These are phyloP conservation scores for Termitomyces sp. DNA, from an alignment of 768 basidiomycete species.

Conservation along the genomic window DNA sequence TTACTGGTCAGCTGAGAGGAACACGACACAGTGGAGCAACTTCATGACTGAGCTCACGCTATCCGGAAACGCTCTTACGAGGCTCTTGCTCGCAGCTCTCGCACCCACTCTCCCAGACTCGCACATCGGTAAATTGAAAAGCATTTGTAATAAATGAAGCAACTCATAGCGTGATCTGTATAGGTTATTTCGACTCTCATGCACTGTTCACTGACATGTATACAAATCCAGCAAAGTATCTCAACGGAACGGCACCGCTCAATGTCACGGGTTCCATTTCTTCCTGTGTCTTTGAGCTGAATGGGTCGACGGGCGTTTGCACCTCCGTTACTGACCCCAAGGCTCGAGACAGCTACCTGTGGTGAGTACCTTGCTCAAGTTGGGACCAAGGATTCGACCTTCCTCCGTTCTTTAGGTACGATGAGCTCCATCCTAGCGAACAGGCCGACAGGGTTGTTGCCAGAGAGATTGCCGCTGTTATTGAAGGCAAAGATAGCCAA, in stretches of 20 bases:
- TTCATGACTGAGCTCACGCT: conserved; percentile 48
- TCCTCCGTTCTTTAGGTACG: conserved; percentile 19
- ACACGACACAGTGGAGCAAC: conserved; percentile 54
- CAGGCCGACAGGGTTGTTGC: conserved; percentile 38
- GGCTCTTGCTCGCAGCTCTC: conserved; percentile 45
- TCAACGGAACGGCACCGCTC: conserved; percentile 59
- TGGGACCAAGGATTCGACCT: background rate
- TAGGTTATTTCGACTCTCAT: conserved; percentile 60
- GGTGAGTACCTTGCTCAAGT: conserved; percentile 25
- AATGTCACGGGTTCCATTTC: conserved; percentile 51
- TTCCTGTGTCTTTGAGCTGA: conserved; percentile 38
- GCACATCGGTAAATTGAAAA: conserved; percentile 43
- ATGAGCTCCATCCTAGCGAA: conserved; percentile 33
- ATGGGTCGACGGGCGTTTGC: conserved; percentile 20
- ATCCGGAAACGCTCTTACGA: conserved; percentile 46
- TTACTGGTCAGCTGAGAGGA: conserved; percentile 47
- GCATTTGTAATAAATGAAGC: background rate
- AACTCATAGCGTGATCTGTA: background rate
- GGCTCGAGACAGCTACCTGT: conserved; percentile 44
- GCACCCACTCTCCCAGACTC: conserved; percentile 43
- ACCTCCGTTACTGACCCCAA: conserved; percentile 22
- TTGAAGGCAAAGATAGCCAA: conserved; percentile 29
- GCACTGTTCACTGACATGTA: conserved; percentile 56
- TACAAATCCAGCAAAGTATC: conserved; percentile 41
- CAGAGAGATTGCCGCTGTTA: conserved; percentile 32